phyloP scores from a whole-genome alignment of 108 stramenopile species.

The Parietichytrium sp. region DNA sequence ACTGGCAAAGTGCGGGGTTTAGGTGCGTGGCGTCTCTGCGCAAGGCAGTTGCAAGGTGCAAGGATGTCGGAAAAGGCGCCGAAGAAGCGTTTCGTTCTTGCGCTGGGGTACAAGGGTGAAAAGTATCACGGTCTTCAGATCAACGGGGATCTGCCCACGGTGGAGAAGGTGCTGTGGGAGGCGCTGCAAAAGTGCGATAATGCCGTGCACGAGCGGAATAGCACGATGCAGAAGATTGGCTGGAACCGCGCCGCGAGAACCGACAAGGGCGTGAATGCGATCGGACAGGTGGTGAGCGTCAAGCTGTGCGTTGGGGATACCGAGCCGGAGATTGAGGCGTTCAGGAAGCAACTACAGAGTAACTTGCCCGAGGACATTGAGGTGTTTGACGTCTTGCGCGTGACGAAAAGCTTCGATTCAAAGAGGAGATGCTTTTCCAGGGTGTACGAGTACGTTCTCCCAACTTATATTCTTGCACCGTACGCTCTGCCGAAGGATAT shows the following conservation, averaged over 20 bases:
- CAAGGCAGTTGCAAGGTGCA: no score
- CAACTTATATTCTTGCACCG: constrained; percentile 72
- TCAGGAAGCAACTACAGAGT: constrained; percentile 67
- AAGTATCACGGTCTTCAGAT: constrained; percentile 88
- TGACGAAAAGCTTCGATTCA: constrained; percentile 81
- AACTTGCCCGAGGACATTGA: constrained; percentile 80
- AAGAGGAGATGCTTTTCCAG: constrained; percentile 81
- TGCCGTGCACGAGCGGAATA: background rate
- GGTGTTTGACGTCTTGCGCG: constrained; percentile 75
- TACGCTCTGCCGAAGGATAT: constrained; percentile 62
- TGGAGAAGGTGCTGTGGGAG: constrained; percentile 73
- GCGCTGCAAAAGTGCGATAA: constrained; percentile 76
- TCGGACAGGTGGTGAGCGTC: constrained; percentile 81
- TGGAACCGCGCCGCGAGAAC: constrained; percentile 93
- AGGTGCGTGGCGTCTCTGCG: no score
- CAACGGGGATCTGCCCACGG: constrained; percentile 46
- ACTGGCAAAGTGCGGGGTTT: no score
- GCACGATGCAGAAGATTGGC: constrained; percentile 69
- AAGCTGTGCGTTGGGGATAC: constrained; percentile 66
- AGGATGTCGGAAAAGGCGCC: no score
- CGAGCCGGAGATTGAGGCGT: constrained; percentile 45
- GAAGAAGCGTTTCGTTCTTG: constrained; percentile 54
- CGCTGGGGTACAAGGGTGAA: constrained; percentile 56
- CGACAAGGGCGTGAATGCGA: constrained; percentile 92
- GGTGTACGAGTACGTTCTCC: constrained; percentile 95